A percentile compares a stretch with the other conserved stretches of the same genome.
Conservation (phyloP, 148 eudicot genomes). For the Camellia sinensis region DNA sequence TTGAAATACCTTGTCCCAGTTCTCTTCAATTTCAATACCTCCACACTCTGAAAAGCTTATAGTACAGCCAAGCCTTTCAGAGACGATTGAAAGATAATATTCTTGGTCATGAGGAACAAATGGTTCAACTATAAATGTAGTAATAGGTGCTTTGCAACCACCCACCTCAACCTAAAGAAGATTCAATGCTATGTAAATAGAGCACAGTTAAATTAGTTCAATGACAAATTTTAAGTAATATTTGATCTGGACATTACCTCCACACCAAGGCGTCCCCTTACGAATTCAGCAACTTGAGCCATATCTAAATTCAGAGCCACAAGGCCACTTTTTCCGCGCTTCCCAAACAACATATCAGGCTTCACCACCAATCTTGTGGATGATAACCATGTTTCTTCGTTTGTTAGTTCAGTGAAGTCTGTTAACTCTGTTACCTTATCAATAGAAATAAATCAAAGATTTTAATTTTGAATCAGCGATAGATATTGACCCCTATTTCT, state of each 20-base stretch:
- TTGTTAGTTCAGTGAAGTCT: conserved; percentile 48
- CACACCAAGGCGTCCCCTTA: conserved; percentile 60
- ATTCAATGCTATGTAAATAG: background rate
- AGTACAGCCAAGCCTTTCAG: conserved; percentile 72
- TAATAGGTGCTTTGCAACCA: conserved; percentile 79
- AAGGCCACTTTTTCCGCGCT: conserved; percentile 84
- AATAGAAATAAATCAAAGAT: background rate
- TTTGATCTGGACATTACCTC: conserved; percentile 35
- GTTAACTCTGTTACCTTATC: conserved; percentile 58
- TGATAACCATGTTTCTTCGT: conserved; percentile 66
- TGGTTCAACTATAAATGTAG: conserved; percentile 81
- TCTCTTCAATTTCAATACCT: conserved; percentile 85
- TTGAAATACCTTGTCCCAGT: conserved; percentile 73
- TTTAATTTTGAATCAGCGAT: background rate
- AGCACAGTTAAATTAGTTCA: background rate
- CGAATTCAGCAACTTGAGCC: conserved; percentile 74
- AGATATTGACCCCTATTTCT: no score
- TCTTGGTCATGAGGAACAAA: conserved; percentile 78
- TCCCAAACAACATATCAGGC: conserved; percentile 82
- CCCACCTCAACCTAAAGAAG: conserved; percentile 66
- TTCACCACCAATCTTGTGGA: conserved; percentile 69
- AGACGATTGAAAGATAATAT: conserved; percentile 68
- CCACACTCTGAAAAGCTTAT: conserved; percentile 85
- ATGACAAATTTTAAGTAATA: background rate
- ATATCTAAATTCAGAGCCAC: conserved; percentile 70